Evolutionary conservation across 2,329 filamentous ascomycete genomes (phyloP), one percentile per base, ranked within the genome.

Genomic region (Fusarium sp.): DNA sequence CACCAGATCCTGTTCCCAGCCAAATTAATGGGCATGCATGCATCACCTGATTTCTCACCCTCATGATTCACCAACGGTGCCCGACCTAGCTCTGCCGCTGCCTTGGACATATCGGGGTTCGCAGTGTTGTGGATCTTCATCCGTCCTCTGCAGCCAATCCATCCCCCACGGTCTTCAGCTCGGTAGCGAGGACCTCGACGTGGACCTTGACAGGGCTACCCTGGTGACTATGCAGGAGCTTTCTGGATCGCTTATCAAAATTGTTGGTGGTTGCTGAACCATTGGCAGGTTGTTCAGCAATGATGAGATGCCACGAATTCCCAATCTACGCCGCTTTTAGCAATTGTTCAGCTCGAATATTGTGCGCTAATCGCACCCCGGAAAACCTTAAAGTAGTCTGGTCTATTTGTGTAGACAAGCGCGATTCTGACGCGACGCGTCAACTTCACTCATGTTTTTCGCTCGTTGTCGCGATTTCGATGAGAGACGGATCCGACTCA

Each of bases 291-390:
- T 63, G 44, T 40, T 73, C 60, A 66, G 59, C 65, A 71, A 73
- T 66, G 73, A 69, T 46, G 57, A 62, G 55, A 62, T 71, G 73
- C 61, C 62, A 71, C 73, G 61, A 68, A 75, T 68, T 62, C 62
- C 58, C 59, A 64, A 50, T 67, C 66, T 62, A 74, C 57, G 63
- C 65, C 57, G 58, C 66, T 68, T 73, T 71, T 62, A 68, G 62
- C 53, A 61, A 55, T 60, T 65, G 55, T 63, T 74, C 67, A 71
- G 68, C 68, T 60, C 31, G 31, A 52, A 47, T 36, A 28, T 27
- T 6, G 30, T 13, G 31, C 30, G 53, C 73, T 72, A 75, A 75
- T 75, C 62, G 59, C 54, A 61, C 34, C 31, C 28, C 56, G 13
- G 16, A 28, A 56, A 67, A 65, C 70, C 47, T 48, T 59, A 53